Percentiles rank a stretch among this genome's conserved stretches.
Conservation (phyloP, 2,329 filamentous ascomycete genomes). For the Bipolaris bicolor region DNA sequence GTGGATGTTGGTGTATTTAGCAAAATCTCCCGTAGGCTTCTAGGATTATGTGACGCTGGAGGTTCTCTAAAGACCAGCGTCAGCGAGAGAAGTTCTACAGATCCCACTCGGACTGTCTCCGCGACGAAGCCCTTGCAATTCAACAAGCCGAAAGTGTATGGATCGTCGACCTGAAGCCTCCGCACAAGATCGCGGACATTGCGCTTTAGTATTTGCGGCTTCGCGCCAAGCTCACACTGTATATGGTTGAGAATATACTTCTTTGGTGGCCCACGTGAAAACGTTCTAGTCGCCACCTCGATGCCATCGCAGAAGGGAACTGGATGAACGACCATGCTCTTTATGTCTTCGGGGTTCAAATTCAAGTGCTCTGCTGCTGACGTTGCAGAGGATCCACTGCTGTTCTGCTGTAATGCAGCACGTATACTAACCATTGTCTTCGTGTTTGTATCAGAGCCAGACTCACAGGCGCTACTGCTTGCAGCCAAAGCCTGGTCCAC, state of each 20-base stretch:
- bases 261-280: neutral
- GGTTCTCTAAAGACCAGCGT: neutral
- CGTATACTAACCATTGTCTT: neutral
- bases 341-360: neutral
- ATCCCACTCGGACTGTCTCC: neutral
- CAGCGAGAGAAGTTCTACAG: neutral
- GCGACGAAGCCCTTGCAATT: conserved; percentile 32
- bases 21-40: neutral
- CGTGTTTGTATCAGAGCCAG: neutral
- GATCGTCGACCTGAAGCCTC: conserved; percentile 32
- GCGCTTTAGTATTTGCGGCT: neutral
- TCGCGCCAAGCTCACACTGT: neutral
- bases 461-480: neutral
- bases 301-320: neutral
- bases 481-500: neutral
- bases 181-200: conserved; percentile 33
- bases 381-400: neutral
- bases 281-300: neutral
- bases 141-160: conserved; percentile 38
- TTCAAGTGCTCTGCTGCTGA: neutral
- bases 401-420: neutral
- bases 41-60: neutral
- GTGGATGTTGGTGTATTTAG: neutral
- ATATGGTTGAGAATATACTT: conserved; percentile 18
- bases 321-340: neutral